Evolutionary conservation across 768 basidiomycete genomes (phyloP), one percentile per base, ranked within the genome.

Genomic region (Rhodocollybia butyracea): DNA sequence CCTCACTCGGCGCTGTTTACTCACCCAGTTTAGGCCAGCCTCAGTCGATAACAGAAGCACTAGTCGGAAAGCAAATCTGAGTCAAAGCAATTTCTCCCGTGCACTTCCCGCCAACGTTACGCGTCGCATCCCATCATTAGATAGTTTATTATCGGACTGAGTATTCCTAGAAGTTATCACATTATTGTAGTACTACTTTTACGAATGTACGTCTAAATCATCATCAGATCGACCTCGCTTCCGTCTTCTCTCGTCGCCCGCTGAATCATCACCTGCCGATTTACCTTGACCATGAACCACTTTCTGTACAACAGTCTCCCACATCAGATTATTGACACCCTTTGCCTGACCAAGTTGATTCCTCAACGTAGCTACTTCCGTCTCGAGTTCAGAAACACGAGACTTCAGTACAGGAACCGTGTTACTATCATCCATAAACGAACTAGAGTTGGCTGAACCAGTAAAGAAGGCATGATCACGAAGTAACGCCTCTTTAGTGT

Each of bases 261-360:
- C 8, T 21, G 6, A n/a, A 41, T 39, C 51, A 24, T 13, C 27
- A 8, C 15, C 31, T 24, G 32, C 2, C 12, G 26, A 12, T n/a
- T 53, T 53, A 40, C 17, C 67, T 46, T 71, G 66, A 11, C 65
- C 68, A 43, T 73, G 70, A 2, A 88, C 70, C 13, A 85, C 70
- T 42, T 73, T 79, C 60, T 88, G 85, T 27, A 95, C 88, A 1
- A 94, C 81, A 2, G 79, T 82, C 60, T 90, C 88, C 95, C 95
- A 97, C 88, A 97, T 96, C 51, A 81, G 78, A 64, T 97, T 93
- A 62, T 97, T 98, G 57, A 97, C 78, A n/a, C 87, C 83, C 64
- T 94, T 92, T 4, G 95, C 95, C 66, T 84, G 86, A 26, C 83
- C 82, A 5, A 98, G 73, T 58, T 93, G 86, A 43, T 83, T 80